These are phyloP conservation scores for Musa troglodytarum DNA, from an alignment of 176 grass and related monocot genomes.

Conservation along the genomic window DNA sequence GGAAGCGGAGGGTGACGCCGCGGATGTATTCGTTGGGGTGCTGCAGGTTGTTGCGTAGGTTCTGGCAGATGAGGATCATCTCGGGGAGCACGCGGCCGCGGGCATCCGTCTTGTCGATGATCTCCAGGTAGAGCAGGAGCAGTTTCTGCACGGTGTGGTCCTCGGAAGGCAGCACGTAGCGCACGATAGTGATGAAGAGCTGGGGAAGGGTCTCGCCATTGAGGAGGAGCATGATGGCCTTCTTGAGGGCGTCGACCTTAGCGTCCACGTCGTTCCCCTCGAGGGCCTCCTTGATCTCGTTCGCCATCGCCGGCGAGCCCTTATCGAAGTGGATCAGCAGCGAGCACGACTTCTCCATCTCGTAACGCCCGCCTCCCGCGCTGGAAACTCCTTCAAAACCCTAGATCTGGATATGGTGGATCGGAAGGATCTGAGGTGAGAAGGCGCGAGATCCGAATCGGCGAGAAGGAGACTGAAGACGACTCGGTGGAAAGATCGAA, in stretches of 20 bases:
- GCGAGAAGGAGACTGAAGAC: background rate
- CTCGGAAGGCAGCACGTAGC: slow-evolving; percentile 20
- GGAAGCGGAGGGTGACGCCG: slow-evolving; percentile 55
- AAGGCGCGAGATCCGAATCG: background rate
- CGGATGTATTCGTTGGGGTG: slow-evolving; percentile 83
- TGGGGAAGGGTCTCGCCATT: slow-evolving; percentile 19
- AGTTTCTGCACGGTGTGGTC: slow-evolving; percentile 23
- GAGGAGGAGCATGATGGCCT: slow-evolving; percentile 20
- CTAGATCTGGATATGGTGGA: slow-evolving; percentile 6
- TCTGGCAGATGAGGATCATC: slow-evolving; percentile 97
- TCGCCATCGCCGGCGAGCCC: slow-evolving; percentile 17
- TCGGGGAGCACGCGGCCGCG: slow-evolving; percentile 54
- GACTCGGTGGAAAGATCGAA: background rate
- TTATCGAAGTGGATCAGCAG: slow-evolving; percentile 22
- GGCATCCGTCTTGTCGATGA: slow-evolving; percentile 21
- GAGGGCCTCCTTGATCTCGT: slow-evolving; percentile 24
- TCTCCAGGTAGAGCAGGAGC: slow-evolving; percentile 17
- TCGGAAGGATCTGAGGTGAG: background rate
- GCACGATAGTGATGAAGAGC: slow-evolving; percentile 21
- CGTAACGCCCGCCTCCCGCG: background rate
- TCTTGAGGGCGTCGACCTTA: slow-evolving; percentile 22
- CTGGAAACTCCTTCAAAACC: background rate
- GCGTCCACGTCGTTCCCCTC: slow-evolving; percentile 14
- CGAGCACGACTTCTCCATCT: slow-evolving; percentile 23
- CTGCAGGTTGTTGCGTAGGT: slow-evolving; percentile 76